A percentile compares a stretch with the other conserved stretches of the same genome.
Conservation (phyloP, 2,329 filamentous ascomycete genomes). For the Colletotrichum orbiculare region DNA sequence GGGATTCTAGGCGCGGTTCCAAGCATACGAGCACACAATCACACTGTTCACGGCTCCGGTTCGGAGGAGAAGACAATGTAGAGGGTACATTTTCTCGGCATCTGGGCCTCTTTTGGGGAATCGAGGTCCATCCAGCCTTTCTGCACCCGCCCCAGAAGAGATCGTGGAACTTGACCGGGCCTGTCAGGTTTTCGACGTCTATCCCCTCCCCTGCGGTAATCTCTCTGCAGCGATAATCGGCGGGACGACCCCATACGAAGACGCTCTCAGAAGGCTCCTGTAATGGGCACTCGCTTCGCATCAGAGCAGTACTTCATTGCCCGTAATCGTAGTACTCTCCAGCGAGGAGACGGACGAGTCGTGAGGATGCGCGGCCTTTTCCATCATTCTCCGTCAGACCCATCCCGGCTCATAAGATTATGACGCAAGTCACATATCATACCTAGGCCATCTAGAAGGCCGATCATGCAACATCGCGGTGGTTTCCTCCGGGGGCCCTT, state of each 20-base stretch:
- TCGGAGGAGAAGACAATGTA: slow-evolving; percentile 2
- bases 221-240: too few relatives aligned
- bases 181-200: too few relatives aligned
- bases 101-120: neutral
- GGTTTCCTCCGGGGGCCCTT: neutral
- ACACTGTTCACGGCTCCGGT: too few relatives aligned
- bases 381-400: slow-evolving; percentile 20
- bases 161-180: too few relatives aligned
- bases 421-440: slow-evolving; percentile 34
- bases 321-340: neutral
- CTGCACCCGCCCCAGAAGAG: too few relatives aligned
- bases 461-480: slow-evolving; percentile 16
- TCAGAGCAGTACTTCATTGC: neutral
- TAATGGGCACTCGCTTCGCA: too few relatives aligned
- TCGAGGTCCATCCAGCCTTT: too few relatives aligned
- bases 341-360: slow-evolving; percentile 1
- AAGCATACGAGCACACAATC: neutral
- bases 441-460: slow-evolving; percentile 1
- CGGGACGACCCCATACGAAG: too few relatives aligned
- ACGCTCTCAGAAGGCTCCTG: too few relatives aligned
- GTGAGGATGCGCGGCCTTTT: slow-evolving; percentile 1
- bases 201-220: too few relatives aligned
- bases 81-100: slow-evolving; percentile 19
- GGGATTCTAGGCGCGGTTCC: neutral
- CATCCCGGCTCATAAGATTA: slow-evolving; percentile 7